phyloP scores from a whole-genome alignment of 2,329 filamentous ascomycete species.

The Sphaerostilbella broomeana region DNA sequence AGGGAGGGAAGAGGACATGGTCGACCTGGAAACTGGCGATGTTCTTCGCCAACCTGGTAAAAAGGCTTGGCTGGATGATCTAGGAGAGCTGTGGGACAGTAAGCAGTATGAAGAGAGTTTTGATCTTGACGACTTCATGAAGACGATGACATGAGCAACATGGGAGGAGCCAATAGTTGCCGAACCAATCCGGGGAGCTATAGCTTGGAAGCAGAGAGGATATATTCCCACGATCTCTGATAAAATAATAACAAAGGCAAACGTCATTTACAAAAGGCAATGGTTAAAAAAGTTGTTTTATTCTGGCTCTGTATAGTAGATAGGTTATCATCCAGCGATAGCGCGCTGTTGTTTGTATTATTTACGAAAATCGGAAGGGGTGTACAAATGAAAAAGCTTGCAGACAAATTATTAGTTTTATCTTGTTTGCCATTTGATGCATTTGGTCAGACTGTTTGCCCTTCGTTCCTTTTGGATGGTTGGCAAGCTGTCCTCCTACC shows the following conservation, averaged over 20 bases:
- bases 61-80: constrained; percentile 89
- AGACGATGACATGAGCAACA: constrained; percentile 66
- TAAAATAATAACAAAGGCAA: neutral
- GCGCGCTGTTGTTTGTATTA: neutral
- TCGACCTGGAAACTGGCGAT: constrained; percentile 87
- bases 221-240: too few relatives aligned
- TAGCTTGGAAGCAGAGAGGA: too few relatives aligned
- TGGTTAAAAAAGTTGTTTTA: neutral
- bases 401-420: too few relatives aligned
- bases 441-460: too few relatives aligned
- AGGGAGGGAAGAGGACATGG: constrained; percentile 74
- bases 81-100: constrained; percentile 96
- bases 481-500: too few relatives aligned
- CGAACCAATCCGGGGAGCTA: too few relatives aligned
- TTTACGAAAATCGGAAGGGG: too few relatives aligned
- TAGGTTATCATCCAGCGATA: constrained; percentile 1
- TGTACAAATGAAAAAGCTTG: too few relatives aligned
- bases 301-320: constrained; percentile 8
- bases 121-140: constrained; percentile 89
- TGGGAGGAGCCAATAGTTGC: neutral
- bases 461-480: too few relatives aligned
- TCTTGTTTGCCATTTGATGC: too few relatives aligned
- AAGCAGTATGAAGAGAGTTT: constrained; percentile 98
- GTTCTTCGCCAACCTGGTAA: constrained; percentile 92
- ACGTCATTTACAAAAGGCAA: too few relatives aligned